These are phyloP conservation scores for Spinacia oleracea DNA, from an alignment of 179 eudicot species.

Conservation along the genomic window DNA sequence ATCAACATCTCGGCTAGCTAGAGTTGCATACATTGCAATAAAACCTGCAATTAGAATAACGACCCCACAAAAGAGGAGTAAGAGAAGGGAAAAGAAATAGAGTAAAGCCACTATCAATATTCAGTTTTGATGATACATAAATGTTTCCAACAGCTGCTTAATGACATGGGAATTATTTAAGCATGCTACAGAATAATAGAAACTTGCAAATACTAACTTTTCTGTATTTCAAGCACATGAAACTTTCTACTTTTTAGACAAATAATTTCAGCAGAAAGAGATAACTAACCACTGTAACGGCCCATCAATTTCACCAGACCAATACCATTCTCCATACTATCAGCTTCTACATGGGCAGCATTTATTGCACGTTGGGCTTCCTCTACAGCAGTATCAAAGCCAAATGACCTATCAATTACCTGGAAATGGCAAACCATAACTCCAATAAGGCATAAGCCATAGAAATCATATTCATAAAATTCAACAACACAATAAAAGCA, in stretches of 20 bases:
- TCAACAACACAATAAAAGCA: constrained; percentile 6
- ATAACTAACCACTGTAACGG: constrained; percentile 49
- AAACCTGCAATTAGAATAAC: constrained; percentile 31
- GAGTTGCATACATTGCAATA: constrained; percentile 49
- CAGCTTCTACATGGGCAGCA: constrained; percentile 66
- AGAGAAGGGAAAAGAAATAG: constrained; percentile 2
- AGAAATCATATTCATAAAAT: constrained; percentile 16
- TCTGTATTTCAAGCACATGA: not conserved
- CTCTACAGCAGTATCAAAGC: constrained; percentile 61
- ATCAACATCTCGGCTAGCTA: constrained; percentile 54
- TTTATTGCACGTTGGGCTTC: constrained; percentile 64
- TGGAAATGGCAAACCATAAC: constrained; percentile 18
- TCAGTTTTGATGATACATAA: not conserved
- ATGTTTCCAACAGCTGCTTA: not conserved
- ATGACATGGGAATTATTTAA: not conserved
- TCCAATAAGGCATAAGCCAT: constrained; percentile 10
- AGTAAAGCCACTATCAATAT: not conserved
- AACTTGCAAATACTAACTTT: not conserved
- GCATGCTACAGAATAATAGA: not conserved
- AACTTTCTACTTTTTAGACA: not conserved
- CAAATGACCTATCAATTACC: constrained; percentile 58
- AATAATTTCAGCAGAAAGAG: not conserved
- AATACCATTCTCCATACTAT: constrained; percentile 52
- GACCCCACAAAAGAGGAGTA: not conserved
- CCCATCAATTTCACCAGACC: constrained; percentile 65